These are phyloP conservation scores for Paradendryphiella salina DNA, from an alignment of 2,329 filamentous ascomycete species.

Conservation along the genomic window DNA sequence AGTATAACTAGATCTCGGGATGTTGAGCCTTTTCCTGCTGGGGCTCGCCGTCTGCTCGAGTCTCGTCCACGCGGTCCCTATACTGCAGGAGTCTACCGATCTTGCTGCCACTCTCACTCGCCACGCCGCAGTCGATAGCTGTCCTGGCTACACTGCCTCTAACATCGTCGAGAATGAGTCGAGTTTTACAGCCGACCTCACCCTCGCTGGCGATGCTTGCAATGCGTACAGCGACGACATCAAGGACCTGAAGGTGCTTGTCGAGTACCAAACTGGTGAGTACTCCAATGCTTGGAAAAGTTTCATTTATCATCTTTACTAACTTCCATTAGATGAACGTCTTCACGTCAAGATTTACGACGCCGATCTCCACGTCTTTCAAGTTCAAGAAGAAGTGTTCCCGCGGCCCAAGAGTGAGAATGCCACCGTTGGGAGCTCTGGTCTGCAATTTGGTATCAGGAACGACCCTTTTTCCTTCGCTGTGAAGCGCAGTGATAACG, in stretches of 20 bases:
- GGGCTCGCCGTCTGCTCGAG: conserved; percentile 21
- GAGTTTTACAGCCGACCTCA: conserved; percentile 70
- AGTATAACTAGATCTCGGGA: conserved; percentile 8
- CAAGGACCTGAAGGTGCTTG: conserved; percentile 58
- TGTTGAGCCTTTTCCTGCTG: conserved; percentile 26
- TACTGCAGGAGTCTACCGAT: conserved; percentile 6
- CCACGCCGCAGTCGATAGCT: conserved; percentile 52
- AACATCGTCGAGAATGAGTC: conserved; percentile 58
- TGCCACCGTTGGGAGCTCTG: conserved; percentile 42
- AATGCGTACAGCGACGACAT: conserved; percentile 64
- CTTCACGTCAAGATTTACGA: conserved; percentile 77
- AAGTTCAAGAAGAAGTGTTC: conserved; percentile 71
- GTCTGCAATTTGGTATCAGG: conserved; percentile 59
- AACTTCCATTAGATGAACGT: conserved; percentile 58
- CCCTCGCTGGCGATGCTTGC: conserved; percentile 67
- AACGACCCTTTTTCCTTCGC: conserved; percentile 69
- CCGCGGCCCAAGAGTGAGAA: conserved; percentile 58
- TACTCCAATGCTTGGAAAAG: neutral
- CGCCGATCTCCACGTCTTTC: conserved; percentile 69
- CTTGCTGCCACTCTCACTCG: conserved; percentile 9
- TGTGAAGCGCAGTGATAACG: conserved; percentile 61
- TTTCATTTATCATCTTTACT: conserved; percentile 1
- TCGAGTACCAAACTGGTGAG: conserved; percentile 64
- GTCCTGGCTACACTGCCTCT: conserved; percentile 69
- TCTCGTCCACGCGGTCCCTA: conserved; percentile 23